These are phyloP conservation scores for Piedraia hortae DNA, from an alignment of 2,329 filamentous ascomycete species.

Conservation along the genomic window DNA sequence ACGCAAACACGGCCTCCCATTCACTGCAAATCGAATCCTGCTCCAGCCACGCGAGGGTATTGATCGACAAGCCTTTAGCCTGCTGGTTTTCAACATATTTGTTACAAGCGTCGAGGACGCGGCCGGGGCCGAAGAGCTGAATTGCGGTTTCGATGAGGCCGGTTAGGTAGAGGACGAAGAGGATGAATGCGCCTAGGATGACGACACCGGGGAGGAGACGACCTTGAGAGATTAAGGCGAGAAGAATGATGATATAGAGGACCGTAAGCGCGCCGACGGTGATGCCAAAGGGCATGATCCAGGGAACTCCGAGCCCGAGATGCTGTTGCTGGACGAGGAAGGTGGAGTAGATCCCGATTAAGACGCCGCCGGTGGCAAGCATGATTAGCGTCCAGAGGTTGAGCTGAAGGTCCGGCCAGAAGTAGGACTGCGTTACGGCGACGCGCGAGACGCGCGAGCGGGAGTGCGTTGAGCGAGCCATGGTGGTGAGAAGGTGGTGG, in stretches of 20 bases:
- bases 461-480: slow-evolving; percentile 8
- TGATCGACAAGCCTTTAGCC: slow-evolving; percentile 20
- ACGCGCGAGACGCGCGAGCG: slow-evolving; percentile 12
- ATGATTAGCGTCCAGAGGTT: slow-evolving; percentile 38
- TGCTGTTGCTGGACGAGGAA: slow-evolving; percentile 31
- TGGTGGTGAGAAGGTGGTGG: slow-evolving; percentile 3
- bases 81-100: slow-evolving; percentile 25
- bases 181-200: slow-evolving; percentile 31
- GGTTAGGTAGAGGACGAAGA: slow-evolving; percentile 32
- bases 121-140: slow-evolving; percentile 30
- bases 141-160: slow-evolving; percentile 35
- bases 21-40: slow-evolving; percentile 35
- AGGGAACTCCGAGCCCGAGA: slow-evolving; percentile 28
- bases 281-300: slow-evolving; percentile 38
- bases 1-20: slow-evolving; percentile 35
- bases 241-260: slow-evolving; percentile 29
- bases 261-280: slow-evolving; percentile 28
- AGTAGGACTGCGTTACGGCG: slow-evolving; percentile 25
- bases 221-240: slow-evolving; percentile 27
- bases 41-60: slow-evolving; percentile 33
- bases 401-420: slow-evolving; percentile 36
- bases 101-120: slow-evolving; percentile 31
- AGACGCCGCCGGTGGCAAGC: slow-evolving; percentile 27
- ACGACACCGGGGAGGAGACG: slow-evolving; percentile 30
- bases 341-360: slow-evolving; percentile 31